These are phyloP conservation scores for Glebionis coronaria DNA, from an alignment of 129 eudicot genomes.

Conservation along the genomic window DNA sequence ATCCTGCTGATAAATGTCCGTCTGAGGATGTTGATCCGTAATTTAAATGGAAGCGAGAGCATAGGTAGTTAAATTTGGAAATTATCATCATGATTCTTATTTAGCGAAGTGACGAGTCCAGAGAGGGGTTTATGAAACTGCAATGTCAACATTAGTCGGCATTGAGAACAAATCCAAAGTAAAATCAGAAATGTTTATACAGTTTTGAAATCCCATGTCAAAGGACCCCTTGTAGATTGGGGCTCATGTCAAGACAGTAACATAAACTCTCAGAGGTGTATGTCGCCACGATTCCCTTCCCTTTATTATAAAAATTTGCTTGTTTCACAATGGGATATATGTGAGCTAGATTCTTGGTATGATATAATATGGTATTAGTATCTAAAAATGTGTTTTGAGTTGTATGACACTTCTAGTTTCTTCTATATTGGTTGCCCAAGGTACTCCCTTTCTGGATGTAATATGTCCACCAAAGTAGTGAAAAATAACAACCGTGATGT, in stretches of 20 bases:
- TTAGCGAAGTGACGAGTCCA: neutral
- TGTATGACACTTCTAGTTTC: neutral
- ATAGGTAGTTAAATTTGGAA: conserved; percentile 12
- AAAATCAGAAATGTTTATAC: too few relatives aligned
- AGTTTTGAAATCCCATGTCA: too few relatives aligned
- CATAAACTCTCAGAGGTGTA: too few relatives aligned
- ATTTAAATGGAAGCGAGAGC: conserved; percentile 33
- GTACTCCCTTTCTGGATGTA: neutral
- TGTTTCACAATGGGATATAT: too few relatives aligned
- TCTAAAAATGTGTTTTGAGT: neutral
- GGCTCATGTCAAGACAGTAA: too few relatives aligned
- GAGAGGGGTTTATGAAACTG: too few relatives aligned
- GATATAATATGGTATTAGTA: too few relatives aligned
- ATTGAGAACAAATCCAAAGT: neutral
- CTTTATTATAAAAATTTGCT: too few relatives aligned
- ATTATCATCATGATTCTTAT: conserved; percentile 18
- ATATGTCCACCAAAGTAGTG: neutral
- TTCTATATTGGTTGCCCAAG: neutral
- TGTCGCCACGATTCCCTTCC: too few relatives aligned
- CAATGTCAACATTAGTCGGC: too few relatives aligned
- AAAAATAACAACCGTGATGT: neutral
- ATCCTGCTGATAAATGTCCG: conserved; percentile 85
- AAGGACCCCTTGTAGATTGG: too few relatives aligned
- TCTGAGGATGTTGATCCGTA: conserved; percentile 34
- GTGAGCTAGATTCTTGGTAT: too few relatives aligned